Evolutionary conservation across 2,329 filamentous ascomycete genomes (phyloP), one percentile per base, ranked within the genome.

Genomic region (Pseudopyrenochaeta lycopersici): DNA sequence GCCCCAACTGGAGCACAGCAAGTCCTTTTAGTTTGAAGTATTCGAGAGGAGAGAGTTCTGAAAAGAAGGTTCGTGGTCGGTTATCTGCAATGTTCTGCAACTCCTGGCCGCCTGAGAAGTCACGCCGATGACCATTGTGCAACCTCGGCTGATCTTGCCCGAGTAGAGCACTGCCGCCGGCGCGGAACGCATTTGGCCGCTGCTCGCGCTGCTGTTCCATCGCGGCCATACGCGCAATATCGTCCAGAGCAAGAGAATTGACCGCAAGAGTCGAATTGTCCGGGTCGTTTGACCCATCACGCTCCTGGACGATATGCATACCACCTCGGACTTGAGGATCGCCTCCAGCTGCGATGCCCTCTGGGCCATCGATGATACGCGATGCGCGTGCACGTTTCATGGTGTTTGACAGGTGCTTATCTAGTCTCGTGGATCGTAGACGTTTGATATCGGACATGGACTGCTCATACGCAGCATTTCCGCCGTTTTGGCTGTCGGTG

Each of bases 21-120:
- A 98, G 87, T 68, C 98, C 94, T 21, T 95, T 89, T 40, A 98
- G 91, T 66, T 98, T 98, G 75, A 99, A 98, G 73, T 97, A 98
- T 72, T 99, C 95, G 27, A 99, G 81, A 0, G 91, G 92, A 2
- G 95, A 96, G 5, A 99, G 84, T 72, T 99, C 95, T 0, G 95
- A 97, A 73, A 99, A 99, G 78, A 96, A 99, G 65, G 89, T 91
- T 70, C 94, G 91, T 1, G 77, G 83, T 77, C 71, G 83, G 9
- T 77, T 75, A 27, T 85, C 85, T 5, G 81, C 67, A 17, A 84
- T 82, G 45, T 82, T 80, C 46, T 83, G 60, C 43, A 77, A 67
- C 40, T 82, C 80, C 41, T 81, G 71, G n/a, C 78, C 82, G n/a
- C 78, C 79, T 7, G 88, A 86, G 72, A 89, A 77, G 75, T 85